Conservation (phyloP, 1,139 yeast genomes). For the Ashbya aceris region DNA sequence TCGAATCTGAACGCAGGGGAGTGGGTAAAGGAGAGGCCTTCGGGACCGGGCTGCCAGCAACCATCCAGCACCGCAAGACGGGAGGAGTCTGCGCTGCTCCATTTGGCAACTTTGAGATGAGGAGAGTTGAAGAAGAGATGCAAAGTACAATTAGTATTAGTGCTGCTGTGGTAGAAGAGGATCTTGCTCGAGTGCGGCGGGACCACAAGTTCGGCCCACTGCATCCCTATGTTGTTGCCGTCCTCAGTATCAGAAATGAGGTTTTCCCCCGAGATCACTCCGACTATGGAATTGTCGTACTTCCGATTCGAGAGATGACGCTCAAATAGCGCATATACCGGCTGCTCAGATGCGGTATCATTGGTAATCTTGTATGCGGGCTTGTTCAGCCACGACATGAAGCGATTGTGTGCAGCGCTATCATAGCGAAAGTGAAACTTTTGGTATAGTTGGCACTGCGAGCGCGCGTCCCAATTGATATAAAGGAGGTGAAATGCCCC, state of each 20-base stretch:
- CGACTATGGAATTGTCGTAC: not conserved
- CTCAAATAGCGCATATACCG: conserved; percentile 45
- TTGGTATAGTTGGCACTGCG: conserved; percentile 29
- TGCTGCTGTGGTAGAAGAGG: conserved; percentile 26
- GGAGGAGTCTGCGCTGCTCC: conserved; percentile 24
- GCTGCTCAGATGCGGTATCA: conserved; percentile 23
- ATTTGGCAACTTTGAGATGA: conserved; percentile 26
- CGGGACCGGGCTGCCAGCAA: conserved; percentile 40
- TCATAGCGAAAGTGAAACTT: conserved; percentile 34
- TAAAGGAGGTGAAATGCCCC: conserved; percentile 50
- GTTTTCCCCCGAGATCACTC: not conserved
- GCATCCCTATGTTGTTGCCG: conserved; percentile 30
- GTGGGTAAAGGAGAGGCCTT: conserved; percentile 35
- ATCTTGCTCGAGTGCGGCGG: conserved; percentile 10
- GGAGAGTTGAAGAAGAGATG: conserved; percentile 32
- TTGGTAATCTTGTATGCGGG: conserved; percentile 46
- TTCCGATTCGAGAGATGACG: conserved; percentile 18
- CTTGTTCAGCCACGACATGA: conserved; percentile 28
- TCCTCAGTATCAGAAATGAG: conserved; percentile 21
- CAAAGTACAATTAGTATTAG: conserved; percentile 32
- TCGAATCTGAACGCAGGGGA: conserved; percentile 55
- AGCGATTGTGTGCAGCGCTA: conserved; percentile 12
- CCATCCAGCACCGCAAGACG: conserved; percentile 30
- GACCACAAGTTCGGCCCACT: conserved; percentile 25
- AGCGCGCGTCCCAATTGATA: conserved; percentile 54